These are phyloP conservation scores for Chrysochromulina tobinii DNA, from an alignment of 78 protist species.

Conservation along the genomic window DNA sequence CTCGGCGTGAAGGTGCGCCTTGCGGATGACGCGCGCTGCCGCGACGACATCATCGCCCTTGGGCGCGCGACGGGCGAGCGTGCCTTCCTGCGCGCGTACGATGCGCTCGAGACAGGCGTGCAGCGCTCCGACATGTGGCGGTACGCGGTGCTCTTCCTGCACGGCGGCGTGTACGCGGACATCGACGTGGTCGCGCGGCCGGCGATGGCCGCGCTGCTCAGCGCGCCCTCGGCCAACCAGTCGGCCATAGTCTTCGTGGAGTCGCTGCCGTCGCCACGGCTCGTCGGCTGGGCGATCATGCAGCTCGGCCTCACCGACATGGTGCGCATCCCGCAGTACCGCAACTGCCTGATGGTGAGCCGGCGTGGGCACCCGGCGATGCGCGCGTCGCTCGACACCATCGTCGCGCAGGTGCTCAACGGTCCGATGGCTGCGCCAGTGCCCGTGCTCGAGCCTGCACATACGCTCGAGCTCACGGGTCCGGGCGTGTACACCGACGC, in stretches of 20 bases:
- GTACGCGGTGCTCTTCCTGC: not conserved
- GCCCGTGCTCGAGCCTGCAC: not conserved
- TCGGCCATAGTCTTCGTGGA: no score
- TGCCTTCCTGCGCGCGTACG: not conserved
- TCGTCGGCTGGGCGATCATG: not conserved
- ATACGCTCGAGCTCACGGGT: not conserved
- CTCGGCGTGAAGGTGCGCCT: not conserved
- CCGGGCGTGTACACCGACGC: constrained; percentile 11
- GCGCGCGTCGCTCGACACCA: not conserved
- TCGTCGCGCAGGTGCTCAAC: not conserved
- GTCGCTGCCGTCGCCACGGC: no score
- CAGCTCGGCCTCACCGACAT: not conserved
- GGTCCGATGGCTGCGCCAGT: no score
- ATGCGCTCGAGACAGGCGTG: not conserved
- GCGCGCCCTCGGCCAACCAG: no score
- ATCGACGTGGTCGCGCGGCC: not conserved
- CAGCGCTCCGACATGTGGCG: constrained; percentile 12
- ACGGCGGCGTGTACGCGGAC: not conserved
- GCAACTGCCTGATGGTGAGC: not conserved
- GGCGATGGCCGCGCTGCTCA: not conserved
- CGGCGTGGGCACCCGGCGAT: not conserved
- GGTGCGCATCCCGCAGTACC: constrained; percentile 6
- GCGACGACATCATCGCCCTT: not conserved
- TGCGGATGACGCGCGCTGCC: not conserved
- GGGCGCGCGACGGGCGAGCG: not conserved